Percentiles rank a stretch among this genome's conserved stretches.
Conservation (phyloP, 179 eudicot genomes). For the Carnegiea gigantea region DNA sequence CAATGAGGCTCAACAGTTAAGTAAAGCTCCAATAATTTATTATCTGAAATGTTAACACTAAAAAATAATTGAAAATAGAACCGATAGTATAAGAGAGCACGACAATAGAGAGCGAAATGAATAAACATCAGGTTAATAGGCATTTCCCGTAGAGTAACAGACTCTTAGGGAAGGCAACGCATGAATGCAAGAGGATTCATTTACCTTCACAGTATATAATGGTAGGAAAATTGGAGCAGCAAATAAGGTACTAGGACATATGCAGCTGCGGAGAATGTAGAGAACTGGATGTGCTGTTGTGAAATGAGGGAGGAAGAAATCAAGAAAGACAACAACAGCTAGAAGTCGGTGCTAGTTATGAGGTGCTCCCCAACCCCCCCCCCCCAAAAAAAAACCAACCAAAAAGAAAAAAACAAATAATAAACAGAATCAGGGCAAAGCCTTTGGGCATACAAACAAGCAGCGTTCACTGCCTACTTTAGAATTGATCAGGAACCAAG, state of each 20-base stretch:
- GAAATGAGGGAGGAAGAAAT: not conserved
- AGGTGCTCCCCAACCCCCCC: not conserved
- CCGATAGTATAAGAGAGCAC: not conserved
- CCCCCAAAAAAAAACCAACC: no score
- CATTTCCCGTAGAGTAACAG: no score
- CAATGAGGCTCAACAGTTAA: not conserved
- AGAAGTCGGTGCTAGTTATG: not conserved
- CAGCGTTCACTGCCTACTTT: not conserved
- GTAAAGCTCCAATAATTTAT: not conserved
- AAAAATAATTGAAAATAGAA: not conserved
- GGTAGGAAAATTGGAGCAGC: not conserved
- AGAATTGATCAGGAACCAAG: not conserved
- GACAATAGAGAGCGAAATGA: no score
- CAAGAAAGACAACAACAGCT: not conserved
- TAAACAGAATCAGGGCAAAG: not conserved
- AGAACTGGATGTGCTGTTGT: not conserved
- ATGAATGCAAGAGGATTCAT: no score
- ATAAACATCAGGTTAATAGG: no score
- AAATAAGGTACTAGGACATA: not conserved
- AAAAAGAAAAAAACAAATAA: not conserved
- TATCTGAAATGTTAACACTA: not conserved
- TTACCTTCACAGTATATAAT: not conserved
- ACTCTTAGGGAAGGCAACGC: no score
- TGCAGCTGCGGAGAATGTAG: not conserved
- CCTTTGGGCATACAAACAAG: no score